These are phyloP conservation scores for Aspergillus unguis DNA, from an alignment of 2,329 filamentous ascomycete genomes.

Conservation along the genomic window DNA sequence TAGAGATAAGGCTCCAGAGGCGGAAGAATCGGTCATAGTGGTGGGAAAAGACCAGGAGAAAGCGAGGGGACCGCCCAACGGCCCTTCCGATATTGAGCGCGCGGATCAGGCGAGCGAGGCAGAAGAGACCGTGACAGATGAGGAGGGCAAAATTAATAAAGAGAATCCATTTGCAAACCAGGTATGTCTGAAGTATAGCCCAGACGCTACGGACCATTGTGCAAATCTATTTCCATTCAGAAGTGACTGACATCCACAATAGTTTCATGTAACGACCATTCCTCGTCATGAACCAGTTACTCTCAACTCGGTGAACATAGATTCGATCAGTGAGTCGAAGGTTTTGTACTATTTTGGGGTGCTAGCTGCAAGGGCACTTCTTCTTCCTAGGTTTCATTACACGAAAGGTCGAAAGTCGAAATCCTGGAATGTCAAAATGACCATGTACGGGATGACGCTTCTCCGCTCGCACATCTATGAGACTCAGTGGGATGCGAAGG, in stretches of 20 bases:
- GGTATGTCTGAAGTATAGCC: background rate
- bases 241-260: background rate
- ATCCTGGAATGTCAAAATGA: conserved; percentile 28
- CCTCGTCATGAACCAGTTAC: background rate
- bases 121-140: background rate
- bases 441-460: conserved; percentile 30
- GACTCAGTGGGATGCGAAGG: conserved; percentile 20
- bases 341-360: conserved; percentile 34
- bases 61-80: background rate
- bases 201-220: too few relatives aligned
- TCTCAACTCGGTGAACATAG: conserved; percentile 9
- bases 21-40: background rate
- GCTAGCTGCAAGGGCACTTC: conserved; percentile 22
- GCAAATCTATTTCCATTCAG: too few relatives aligned
- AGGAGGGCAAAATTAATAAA: too few relatives aligned
- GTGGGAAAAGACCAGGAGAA: background rate
- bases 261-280: background rate
- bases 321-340: conserved; percentile 16
- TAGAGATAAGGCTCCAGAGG: background rate
- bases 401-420: conserved; percentile 9
- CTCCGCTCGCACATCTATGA: conserved; percentile 10
- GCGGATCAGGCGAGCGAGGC: background rate
- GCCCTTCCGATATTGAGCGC: background rate
- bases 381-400: conserved; percentile 27
- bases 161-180: background rate